phyloP scores from a whole-genome alignment of 768 basidiomycete species.

The Guyanaporus albipodus region DNA sequence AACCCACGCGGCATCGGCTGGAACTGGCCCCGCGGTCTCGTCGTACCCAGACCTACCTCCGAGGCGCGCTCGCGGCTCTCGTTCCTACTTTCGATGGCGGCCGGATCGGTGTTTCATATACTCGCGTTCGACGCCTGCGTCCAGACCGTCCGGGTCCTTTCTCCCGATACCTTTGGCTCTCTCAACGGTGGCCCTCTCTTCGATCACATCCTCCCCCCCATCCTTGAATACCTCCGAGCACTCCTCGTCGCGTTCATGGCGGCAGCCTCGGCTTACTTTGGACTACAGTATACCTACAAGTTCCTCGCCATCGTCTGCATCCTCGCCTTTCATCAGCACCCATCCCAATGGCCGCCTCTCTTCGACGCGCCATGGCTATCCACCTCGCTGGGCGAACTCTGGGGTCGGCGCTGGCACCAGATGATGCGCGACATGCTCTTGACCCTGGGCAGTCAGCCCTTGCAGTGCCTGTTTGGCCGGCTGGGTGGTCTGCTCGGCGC shows the following conservation, averaged over 20 bases:
- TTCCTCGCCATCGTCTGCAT: slow-evolving; percentile 43
- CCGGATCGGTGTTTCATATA: slow-evolving; percentile 1
- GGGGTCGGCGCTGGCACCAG: slow-evolving; percentile 67
- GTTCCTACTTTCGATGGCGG: slow-evolving; percentile 11
- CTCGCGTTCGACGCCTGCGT: slow-evolving; percentile 16
- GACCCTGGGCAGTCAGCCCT: slow-evolving; percentile 43
- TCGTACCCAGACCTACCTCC: slow-evolving; percentile 9
- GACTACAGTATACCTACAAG: slow-evolving; percentile 43
- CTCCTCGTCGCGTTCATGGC: slow-evolving; percentile 40
- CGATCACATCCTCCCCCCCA: slow-evolving; percentile 28
- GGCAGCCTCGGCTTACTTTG: slow-evolving; percentile 43
- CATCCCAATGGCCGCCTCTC: slow-evolving; percentile 57
- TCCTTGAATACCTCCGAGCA: slow-evolving; percentile 37
- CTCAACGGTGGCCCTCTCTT: slow-evolving; percentile 35
- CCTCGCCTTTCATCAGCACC: slow-evolving; percentile 42
- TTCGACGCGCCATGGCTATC: slow-evolving; percentile 55
- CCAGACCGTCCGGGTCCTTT: slow-evolving; percentile 25
- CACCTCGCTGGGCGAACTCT: slow-evolving; percentile 57
- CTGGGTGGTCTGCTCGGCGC: slow-evolving; percentile 50
- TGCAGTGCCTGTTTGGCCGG: slow-evolving; percentile 43
- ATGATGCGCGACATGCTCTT: slow-evolving; percentile 55
- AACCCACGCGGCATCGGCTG: slow-evolving; percentile 27
- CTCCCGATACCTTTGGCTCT: slow-evolving; percentile 37
- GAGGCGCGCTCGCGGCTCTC: slow-evolving; percentile 6
- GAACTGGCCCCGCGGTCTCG: slow-evolving; percentile 23